These are phyloP conservation scores for Erodium chrysanthum DNA, from an alignment of 441 rosid species.

Conservation along the genomic window DNA sequence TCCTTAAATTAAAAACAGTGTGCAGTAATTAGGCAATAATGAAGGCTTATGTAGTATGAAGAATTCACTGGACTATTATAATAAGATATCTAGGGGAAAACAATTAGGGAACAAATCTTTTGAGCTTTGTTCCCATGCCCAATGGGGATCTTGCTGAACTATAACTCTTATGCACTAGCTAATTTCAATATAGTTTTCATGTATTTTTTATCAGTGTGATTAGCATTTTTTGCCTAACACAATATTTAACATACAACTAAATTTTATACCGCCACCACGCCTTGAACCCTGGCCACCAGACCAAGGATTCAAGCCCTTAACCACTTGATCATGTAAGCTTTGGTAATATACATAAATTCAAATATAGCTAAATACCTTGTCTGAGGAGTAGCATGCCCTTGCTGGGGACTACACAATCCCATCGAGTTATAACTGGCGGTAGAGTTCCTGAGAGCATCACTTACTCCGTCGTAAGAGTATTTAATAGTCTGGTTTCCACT, in stretches of 20 bases:
- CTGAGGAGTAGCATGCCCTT: slow-evolving; percentile 23
- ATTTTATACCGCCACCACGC: too few species aligned
- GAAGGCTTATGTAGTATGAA: neutral
- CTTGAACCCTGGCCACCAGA: too few species aligned
- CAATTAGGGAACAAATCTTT: neutral
- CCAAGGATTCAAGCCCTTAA: too few species aligned
- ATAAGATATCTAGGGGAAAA: neutral
- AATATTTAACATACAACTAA: neutral
- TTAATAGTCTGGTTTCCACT: slow-evolving; percentile 5
- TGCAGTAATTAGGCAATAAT: neutral
- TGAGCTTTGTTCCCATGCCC: neutral
- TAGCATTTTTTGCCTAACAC: neutral
- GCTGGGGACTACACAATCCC: slow-evolving; percentile 18
- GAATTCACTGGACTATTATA: neutral
- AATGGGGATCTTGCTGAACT: neutral
- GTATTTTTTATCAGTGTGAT: neutral
- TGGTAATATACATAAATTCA: neutral
- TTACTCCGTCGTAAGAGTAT: slow-evolving; percentile 13
- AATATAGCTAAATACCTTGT: slow-evolving; percentile 22
- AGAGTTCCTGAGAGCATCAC: slow-evolving; percentile 15
- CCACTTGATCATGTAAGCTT: too few species aligned
- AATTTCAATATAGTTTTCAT: neutral
- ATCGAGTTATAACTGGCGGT: slow-evolving; percentile 18
- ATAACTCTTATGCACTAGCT: neutral
- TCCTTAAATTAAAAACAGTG: neutral